Base-by-base conservation (phyloP, 495 filamentous ascomycete genomes). In the Cetradonia linearis region DNA sequence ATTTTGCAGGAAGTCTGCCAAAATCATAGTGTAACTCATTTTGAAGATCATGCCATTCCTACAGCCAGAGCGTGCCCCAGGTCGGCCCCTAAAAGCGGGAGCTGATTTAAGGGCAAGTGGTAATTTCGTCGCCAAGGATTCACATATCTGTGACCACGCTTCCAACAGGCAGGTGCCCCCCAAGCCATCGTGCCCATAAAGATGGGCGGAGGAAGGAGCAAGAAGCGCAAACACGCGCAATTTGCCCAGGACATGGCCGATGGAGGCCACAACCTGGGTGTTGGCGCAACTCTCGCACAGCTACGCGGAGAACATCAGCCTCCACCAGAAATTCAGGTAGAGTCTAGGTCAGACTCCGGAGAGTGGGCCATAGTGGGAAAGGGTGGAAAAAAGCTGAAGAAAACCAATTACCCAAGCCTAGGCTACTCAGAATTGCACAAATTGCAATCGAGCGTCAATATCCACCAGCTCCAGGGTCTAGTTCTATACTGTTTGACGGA, bases 401-500 rank as follows among this genome's bases (percentile, higher is more conserved):
- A 86, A 70, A 77, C 67, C 25, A 87, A 86, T 64, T 93, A 93
- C 69, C 91, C 91, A 8, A 74, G 78, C 47, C 80, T 96, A 50
- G 78, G 74, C 8, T 85, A 91, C 64, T 83, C 84, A 8, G 75
- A 84, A 30, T 78, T 84, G 16, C 73, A 79, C 55, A 83, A 82
- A 58, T 70, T 95, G n/a, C 82, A 87, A 62, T 75, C 81, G 10
- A 83, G 83, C 57, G 83, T 96, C 65, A 86, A 85, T 44, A 80
- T 96, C 48, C 77, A 81, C 28, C 86, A 93, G 63, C 71, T 98
- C 23, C 92, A 95, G 66, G 81, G 78, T 36, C 72, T 98, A 40
- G 76, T 90, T 6, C 76, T 96, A n/a, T 97, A 95, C 71, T 81
- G 95, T 59, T 83, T 96, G 59, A 88, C 90, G 46, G 90, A 96